A percentile compares a stretch with the other conserved stretches of the same genome.
These are phyloP conservation scores for Urostyla sp. DNA, from an alignment of 73 alveolate species.

Conservation along the genomic window DNA sequence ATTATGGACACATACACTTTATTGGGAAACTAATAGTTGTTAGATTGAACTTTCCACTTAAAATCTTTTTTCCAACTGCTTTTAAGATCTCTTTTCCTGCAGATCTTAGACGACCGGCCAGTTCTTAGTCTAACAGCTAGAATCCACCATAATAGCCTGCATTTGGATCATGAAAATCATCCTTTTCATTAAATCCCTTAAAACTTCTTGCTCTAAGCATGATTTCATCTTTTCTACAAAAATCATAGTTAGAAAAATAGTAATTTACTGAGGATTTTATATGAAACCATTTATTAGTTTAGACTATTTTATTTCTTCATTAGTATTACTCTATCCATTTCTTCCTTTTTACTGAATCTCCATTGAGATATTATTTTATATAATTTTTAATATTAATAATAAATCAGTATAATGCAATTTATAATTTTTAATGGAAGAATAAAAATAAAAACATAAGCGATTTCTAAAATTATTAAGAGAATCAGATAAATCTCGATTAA, in stretches of 20 bases:
- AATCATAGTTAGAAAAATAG: not conserved
- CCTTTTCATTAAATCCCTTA: conserved; percentile 34
- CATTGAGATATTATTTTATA: not conserved
- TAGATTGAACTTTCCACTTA: conserved; percentile 84
- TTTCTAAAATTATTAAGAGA: no score
- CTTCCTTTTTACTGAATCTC: not conserved
- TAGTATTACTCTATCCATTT: not conserved
- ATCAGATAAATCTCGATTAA: no score
- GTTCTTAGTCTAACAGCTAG: conserved; percentile 67
- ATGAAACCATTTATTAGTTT: not conserved
- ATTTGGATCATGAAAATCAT: conserved; percentile 75
- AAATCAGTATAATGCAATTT: no score
- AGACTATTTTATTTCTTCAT: conserved; percentile 21
- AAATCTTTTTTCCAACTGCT: conserved; percentile 80
- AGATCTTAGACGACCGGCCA: conserved; percentile 70
- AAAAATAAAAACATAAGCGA: no score
- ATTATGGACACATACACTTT: conserved; percentile 81
- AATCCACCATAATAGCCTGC: conserved; percentile 82
- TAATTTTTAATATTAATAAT: no score
- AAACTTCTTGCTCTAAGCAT: conserved; percentile 11
- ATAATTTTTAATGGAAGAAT: no score
- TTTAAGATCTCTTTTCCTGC: conserved; percentile 86
- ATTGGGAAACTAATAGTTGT: conserved; percentile 89
- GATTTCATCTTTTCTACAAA: not conserved
- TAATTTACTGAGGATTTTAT: not conserved